Conservation (phyloP, 2,329 filamentous ascomycete genomes). For the Fusarium incarnatum region DNA sequence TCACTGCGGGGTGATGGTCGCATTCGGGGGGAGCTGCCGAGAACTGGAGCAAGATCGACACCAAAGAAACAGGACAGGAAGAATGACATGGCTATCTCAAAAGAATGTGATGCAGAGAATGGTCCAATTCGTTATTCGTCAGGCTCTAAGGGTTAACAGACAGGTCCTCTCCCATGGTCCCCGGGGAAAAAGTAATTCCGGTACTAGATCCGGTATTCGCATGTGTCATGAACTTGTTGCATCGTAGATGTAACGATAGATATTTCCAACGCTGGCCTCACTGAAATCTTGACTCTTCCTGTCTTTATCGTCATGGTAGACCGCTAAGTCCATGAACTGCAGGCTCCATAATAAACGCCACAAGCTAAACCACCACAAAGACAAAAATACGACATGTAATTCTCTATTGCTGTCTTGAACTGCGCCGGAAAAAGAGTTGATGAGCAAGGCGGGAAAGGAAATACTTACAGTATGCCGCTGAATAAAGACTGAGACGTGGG, state of each 20-base stretch:
- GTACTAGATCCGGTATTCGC: background rate
- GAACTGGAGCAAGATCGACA: background rate
- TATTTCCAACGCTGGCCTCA: background rate
- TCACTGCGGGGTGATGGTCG: background rate
- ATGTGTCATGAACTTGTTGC: background rate
- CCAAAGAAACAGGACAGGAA: background rate
- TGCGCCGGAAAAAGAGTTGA: accelerated
- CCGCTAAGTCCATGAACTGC: background rate
- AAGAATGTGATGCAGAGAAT: no score
- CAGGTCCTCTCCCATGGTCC: background rate
- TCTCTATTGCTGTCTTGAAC: background rate
- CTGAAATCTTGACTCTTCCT: background rate
- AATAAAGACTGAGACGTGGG: background rate
- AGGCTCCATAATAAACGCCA: background rate
- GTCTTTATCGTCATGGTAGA: background rate
- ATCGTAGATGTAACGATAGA: background rate
- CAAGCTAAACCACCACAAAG: background rate
- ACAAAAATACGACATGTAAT: background rate
- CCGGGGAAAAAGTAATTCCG: no score
- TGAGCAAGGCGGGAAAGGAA: background rate
- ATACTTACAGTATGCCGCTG: accelerated
- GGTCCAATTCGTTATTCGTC: no score
- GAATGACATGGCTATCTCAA: no score
- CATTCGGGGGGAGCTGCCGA: background rate
- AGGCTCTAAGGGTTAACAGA: no score